These are phyloP conservation scores for Colletotrichum tropicale DNA, from an alignment of 2,329 filamentous ascomycete genomes.

Conservation along the genomic window DNA sequence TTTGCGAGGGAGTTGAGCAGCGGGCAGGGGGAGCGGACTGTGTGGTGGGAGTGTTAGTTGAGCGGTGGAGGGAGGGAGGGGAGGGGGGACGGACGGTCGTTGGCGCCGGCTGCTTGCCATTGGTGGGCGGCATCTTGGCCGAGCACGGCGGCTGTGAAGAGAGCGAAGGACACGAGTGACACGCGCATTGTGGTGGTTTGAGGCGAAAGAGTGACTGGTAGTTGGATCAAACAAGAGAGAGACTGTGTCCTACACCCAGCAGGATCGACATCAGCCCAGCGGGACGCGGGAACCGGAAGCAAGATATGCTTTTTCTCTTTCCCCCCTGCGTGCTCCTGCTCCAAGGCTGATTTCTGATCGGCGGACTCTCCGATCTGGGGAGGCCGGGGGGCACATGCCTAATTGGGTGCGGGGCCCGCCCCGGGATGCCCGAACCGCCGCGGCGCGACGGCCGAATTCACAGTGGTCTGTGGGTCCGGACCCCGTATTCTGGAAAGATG, in stretches of 20 bases:
- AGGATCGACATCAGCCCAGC: not conserved
- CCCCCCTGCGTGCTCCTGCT: rapidly evolving
- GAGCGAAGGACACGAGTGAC: not conserved
- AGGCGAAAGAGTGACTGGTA: not conserved
- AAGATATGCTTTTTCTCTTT: not conserved
- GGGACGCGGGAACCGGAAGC: not conserved
- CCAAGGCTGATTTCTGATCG: not conserved
- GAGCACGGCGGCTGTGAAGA: not conserved
- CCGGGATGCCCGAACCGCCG: not conserved
- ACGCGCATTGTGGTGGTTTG: not conserved
- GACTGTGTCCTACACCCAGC: not conserved
- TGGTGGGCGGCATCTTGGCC: not conserved
- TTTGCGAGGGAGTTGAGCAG: constrained; percentile 29
- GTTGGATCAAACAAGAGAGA: not conserved
- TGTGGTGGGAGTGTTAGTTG: not conserved
- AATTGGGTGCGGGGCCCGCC: not conserved
- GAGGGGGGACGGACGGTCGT: not conserved
- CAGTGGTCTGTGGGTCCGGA: not conserved
- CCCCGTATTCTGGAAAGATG: constrained; percentile 6
- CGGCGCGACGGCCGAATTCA: not conserved
- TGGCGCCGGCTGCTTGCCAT: not conserved
- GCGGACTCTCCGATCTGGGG: not conserved
- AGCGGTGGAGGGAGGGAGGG: rapidly evolving
- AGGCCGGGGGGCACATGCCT: not conserved
- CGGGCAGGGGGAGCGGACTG: constrained; percentile 21